phyloP scores from a whole-genome alignment of 108 stramenopile genomes.

The Thalassiosira profunda region DNA sequence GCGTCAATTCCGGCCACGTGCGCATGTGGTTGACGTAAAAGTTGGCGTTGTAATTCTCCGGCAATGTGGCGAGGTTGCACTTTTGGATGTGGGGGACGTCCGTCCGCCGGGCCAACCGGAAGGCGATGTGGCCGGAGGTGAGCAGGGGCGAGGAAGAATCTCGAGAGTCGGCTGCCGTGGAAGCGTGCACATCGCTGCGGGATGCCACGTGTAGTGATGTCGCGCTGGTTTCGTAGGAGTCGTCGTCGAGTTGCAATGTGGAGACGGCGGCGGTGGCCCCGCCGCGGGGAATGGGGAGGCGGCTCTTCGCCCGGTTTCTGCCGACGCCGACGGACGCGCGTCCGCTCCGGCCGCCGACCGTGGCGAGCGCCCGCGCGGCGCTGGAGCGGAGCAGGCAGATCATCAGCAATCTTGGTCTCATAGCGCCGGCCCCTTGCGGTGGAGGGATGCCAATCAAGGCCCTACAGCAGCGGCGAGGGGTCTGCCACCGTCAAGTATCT shows the following conservation, averaged over 20 bases:
- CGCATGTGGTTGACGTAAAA: constrained; percentile 86
- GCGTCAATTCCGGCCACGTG: constrained; percentile 82
- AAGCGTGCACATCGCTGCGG: too few relatives aligned
- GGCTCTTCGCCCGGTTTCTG: neutral
- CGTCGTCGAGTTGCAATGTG: too few relatives aligned
- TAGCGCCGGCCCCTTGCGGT: too few relatives aligned
- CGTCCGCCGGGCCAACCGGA: constrained; percentile 73
- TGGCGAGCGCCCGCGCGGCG: constrained; percentile 33
- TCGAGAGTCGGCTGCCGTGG: too few relatives aligned
- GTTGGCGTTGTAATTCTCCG: constrained; percentile 90
- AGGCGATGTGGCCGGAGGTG: constrained; percentile 58
- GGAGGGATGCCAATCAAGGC: too few relatives aligned
- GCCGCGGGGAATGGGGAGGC: neutral
- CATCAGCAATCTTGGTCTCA: constrained; percentile 61
- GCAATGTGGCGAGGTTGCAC: constrained; percentile 88
- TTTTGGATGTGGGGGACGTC: constrained; percentile 80
- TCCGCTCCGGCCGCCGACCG: neutral
- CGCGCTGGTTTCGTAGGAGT: too few relatives aligned
- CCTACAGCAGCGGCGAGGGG: too few relatives aligned
- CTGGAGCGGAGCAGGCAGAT: constrained; percentile 68
- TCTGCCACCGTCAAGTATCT: too few relatives aligned
- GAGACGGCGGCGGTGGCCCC: neutral
- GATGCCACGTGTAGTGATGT: too few relatives aligned
- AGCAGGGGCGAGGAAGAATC: too few relatives aligned
- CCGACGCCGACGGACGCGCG: neutral